These are phyloP conservation scores for Nakaseomyces delphensis DNA, from an alignment of 1,139 yeast genomes.

Conservation along the genomic window DNA sequence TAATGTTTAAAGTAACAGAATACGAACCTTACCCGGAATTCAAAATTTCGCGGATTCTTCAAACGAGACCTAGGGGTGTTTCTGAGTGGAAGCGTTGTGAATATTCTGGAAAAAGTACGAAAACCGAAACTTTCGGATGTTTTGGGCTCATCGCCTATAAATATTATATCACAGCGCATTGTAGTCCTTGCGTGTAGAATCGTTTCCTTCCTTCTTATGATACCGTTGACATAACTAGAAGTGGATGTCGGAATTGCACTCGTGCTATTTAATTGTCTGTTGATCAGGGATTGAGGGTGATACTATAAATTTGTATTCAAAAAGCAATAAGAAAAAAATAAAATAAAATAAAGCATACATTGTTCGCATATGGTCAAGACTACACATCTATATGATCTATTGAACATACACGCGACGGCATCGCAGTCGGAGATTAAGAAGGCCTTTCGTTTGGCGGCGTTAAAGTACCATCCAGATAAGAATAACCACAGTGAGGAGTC, in stretches of 20 bases:
- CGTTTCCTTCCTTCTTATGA: no score
- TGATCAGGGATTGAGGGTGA: no score
- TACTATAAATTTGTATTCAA: no score
- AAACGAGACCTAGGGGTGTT: neutral
- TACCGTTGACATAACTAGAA: no score
- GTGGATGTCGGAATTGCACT: no score
- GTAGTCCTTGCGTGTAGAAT: no score
- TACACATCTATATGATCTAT: constrained; percentile 18
- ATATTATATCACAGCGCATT: no score
- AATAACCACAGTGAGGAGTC: constrained; percentile 40
- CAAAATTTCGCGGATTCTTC: no score
- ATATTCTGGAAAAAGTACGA: neutral
- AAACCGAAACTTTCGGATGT: no score
- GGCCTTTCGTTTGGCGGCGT: constrained; percentile 54
- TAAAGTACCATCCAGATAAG: constrained; percentile 70
- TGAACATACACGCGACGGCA: constrained; percentile 35
- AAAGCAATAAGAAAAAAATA: neutral
- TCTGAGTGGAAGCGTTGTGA: neutral
- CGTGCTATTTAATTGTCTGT: no score
- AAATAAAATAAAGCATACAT: neutral
- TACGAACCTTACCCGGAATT: no score
- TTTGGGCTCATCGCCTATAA: neutral
- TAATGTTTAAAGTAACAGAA: no score
- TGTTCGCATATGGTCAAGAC: constrained; percentile 16
- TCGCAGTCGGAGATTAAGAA: constrained; percentile 39